Conservation (phyloP, 2,329 filamentous ascomycete species). For the Monilinia fructicola region DNA sequence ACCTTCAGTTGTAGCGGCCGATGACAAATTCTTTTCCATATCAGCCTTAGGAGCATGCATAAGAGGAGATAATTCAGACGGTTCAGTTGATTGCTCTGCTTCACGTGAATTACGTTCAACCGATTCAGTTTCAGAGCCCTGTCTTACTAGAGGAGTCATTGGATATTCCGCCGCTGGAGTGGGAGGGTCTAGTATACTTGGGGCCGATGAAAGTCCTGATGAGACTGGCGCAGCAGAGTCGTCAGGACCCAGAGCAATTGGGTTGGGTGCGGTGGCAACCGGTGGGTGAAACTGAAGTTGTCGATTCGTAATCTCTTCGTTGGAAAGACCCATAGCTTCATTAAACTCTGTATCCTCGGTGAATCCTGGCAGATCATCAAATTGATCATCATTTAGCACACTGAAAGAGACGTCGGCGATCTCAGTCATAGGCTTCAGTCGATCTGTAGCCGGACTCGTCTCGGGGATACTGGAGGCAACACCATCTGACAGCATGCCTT, state of each 20-base stretch:
- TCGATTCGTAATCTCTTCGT: background rate
- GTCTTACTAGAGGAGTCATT: background rate
- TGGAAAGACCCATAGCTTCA: conserved; percentile 24
- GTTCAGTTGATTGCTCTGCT: background rate
- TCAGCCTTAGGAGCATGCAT: background rate
- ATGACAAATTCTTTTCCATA: background rate
- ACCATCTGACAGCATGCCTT: conserved; percentile 18
- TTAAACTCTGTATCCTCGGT: conserved; percentile 37
- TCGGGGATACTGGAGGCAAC: conserved; percentile 35
- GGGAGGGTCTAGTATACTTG: conserved; percentile 16
- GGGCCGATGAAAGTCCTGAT: conserved; percentile 16
- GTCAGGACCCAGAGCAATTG: background rate
- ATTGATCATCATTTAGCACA: conserved; percentile 25
- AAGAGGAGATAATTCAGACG: background rate
- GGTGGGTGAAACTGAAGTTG: conserved; percentile 1
- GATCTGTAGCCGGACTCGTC: conserved; percentile 35
- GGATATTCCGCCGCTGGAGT: background rate
- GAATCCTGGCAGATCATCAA: conserved; percentile 35
- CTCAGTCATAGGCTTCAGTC: conserved; percentile 34
- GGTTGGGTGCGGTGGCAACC: background rate
- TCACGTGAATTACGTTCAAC: background rate
- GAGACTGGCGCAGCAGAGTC: conserved; percentile 4
- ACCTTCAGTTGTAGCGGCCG: background rate
- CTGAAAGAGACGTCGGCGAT: conserved; percentile 35
- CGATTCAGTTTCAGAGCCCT: background rate